These are phyloP conservation scores for Blastomyces gilchristii DNA, from an alignment of 2,329 filamentous ascomycete species.

Conservation along the genomic window DNA sequence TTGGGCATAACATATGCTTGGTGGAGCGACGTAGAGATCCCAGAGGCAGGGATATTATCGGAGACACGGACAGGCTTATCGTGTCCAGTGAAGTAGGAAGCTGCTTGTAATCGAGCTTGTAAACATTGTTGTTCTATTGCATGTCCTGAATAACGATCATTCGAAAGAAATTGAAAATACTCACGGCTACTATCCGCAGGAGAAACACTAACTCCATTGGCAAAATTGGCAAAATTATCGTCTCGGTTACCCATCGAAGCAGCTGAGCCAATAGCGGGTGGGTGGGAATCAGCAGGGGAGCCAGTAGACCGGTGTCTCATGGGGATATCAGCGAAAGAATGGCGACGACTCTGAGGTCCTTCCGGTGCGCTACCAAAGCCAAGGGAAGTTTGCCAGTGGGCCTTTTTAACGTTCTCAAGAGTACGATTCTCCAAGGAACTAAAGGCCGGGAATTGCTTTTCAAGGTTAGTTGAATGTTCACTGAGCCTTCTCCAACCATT, in stretches of 20 bases:
- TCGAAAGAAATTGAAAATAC: slow-evolving; percentile 30
- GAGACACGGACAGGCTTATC: slow-evolving; percentile 28
- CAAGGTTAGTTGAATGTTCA: slow-evolving; percentile 34
- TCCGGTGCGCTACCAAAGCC: slow-evolving; percentile 39
- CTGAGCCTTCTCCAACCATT: slow-evolving; percentile 35
- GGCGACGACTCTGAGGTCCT: slow-evolving; percentile 40
- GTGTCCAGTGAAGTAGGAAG: slow-evolving; percentile 34
- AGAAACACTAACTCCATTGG: slow-evolving; percentile 29
- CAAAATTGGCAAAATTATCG: slow-evolving; percentile 28
- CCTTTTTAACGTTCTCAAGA: slow-evolving; percentile 38
- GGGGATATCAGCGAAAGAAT: slow-evolving; percentile 43
- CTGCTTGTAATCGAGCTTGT: slow-evolving; percentile 33
- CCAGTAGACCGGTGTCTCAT: slow-evolving; percentile 38
- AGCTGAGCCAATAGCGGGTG: slow-evolving; percentile 14
- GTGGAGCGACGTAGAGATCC: slow-evolving; percentile 29
- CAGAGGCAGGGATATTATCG: slow-evolving; percentile 24
- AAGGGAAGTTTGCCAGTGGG: slow-evolving; percentile 43
- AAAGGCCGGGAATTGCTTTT: slow-evolving; percentile 32
- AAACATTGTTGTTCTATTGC: slow-evolving; percentile 30
- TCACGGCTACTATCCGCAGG: slow-evolving; percentile 35
- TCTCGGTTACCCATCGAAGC: slow-evolving; percentile 27
- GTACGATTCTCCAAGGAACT: slow-evolving; percentile 34
- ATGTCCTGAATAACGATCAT: slow-evolving; percentile 24
- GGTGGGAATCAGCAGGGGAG: slow-evolving; percentile 27
- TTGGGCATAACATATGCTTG: slow-evolving; percentile 32